These are phyloP conservation scores for Solanum commersonii DNA, from an alignment of 257 asterid species.

Conservation along the genomic window DNA sequence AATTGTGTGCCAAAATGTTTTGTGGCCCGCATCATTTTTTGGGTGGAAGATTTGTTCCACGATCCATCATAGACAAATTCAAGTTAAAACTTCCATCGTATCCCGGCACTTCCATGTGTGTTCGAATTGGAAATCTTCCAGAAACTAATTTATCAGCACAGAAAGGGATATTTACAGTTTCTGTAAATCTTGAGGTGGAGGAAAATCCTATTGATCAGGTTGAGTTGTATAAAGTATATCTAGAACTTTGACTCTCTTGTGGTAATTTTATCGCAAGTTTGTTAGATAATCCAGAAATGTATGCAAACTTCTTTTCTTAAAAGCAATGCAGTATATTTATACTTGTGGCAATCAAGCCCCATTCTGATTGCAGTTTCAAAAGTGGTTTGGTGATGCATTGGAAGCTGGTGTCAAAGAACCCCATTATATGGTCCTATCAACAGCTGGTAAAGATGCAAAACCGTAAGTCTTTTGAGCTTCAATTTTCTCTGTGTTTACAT, in stretches of 20 bases:
- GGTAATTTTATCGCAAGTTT: not conserved
- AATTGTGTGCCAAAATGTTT: constrained; percentile 24
- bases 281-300: not conserved
- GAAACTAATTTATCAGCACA: not conserved
- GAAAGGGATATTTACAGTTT: not conserved
- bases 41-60: constrained; percentile 28
- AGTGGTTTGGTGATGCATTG: constrained; percentile 22
- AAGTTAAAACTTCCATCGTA: constrained; percentile 20
- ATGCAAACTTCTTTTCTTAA: not conserved
- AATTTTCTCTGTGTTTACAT: not conserved
- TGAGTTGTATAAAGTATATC: not conserved
- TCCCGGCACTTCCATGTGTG: constrained; percentile 25
- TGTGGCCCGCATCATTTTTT: constrained; percentile 20
- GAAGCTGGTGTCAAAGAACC: constrained; percentile 23
- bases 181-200: not conserved
- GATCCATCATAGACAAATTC: constrained; percentile 12
- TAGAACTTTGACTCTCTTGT: not conserved
- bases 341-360: not conserved
- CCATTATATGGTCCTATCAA: constrained; percentile 19
- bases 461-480: constrained; percentile 5
- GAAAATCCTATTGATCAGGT: constrained; percentile 24
- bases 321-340: not conserved
- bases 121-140: constrained; percentile 12
- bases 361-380: constrained; percentile 16
- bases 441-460: constrained; percentile 20